Evolutionary conservation across 1,284 basidiomycete species (phyloP), one percentile per base, ranked within the genome.

Genomic region (Wolfiporia cocos): DNA sequence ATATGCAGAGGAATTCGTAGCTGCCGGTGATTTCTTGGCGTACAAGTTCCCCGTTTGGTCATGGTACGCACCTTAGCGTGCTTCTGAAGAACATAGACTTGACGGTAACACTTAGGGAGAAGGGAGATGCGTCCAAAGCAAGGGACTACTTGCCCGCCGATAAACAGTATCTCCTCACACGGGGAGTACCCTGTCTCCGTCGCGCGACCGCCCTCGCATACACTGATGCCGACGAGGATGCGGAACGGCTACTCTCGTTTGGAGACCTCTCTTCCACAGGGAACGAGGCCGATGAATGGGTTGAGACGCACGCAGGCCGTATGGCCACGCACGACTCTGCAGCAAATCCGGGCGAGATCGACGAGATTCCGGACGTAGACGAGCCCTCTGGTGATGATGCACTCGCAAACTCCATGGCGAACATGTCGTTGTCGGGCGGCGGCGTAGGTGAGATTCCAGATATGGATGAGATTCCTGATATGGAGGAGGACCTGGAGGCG

Each of bases 1-100:
- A 17, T 19, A 9, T 38, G 45, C 62, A 90, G 93, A 96, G 78
- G 93, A 96, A 67, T 96, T 96, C 59, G 90, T 95, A 24, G 91
- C 89, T 24, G 92, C 93, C 2, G 92, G 93, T 41, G 93, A 96
- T 65, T 96, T 95, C 65, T 69, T 97, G 47, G 75, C 84, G 5
- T 96, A 94, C 78, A 96, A 96, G 71, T 97, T 95, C 66, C 89
- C 89, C 14, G 91, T 94, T 23, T 96, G 92, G 92, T 74, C 81
- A 58, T 96, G 92, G 92, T 89, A 55, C 53, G 22, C 33, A 30
- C 26, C 12, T 19, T 28, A 20, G 17, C 29, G 14, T 21, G 29
- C 21, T 4, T n/a, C 4, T 26, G n/a, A 22, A n/a, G n/a, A n/a
- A n/a, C n/a, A n/a, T 39, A 5, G 15, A 19, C 12, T 21, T 5